These are phyloP conservation scores for Tritrichomonas musculus DNA, from an alignment of 208 protist genomes.

Conservation along the genomic window DNA sequence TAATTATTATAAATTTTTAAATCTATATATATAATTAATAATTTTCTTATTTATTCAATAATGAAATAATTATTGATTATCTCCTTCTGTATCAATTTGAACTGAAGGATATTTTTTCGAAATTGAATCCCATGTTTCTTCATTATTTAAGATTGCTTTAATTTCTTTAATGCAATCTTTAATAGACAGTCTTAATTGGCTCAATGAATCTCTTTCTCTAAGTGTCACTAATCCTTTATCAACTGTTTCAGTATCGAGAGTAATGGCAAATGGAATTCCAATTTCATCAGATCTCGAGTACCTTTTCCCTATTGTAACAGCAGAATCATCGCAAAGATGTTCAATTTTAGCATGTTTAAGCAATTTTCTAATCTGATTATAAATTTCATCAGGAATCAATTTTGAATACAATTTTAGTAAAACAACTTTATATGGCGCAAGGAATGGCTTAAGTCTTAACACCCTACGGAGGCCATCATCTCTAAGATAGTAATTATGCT, in stretches of 20 bases:
- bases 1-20: no score
- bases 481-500: background rate
- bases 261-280: constrained; percentile 35
- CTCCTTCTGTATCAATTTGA: no score
- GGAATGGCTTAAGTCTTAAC: background rate
- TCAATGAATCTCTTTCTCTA: constrained; percentile 39
- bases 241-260: constrained; percentile 40
- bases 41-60: no score
- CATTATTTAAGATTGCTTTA: no score
- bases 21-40: no score
- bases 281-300: constrained; percentile 45
- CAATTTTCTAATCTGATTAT: background rate
- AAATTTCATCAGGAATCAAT: background rate
- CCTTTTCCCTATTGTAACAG: constrained; percentile 35
- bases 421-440: background rate
- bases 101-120: no score
- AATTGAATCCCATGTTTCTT: no score
- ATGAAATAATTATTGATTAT: no score
- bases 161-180: no score
- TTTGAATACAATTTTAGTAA: background rate
- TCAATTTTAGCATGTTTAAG: background rate
- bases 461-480: background rate
- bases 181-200: background rate
- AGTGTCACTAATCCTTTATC: constrained; percentile 42
- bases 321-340: background rate